Conservation (phyloP, 139 green algal genomes). For the Tetradesmus obliquus region DNA sequence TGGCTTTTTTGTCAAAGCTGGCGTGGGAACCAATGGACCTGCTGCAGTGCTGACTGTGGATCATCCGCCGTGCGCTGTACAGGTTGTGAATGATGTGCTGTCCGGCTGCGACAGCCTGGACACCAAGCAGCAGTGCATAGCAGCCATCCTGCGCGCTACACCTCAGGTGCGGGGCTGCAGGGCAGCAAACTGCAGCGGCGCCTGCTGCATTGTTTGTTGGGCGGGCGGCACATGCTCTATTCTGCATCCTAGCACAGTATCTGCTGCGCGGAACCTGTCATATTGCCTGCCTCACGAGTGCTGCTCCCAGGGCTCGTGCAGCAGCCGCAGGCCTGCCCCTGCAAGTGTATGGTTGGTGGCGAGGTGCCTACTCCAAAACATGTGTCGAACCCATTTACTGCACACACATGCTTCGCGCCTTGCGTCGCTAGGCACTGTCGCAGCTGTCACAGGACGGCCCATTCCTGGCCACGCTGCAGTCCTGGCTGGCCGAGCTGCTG, state of each 20-base stretch:
- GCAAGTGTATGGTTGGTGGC: too few species aligned
- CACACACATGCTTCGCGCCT: too few species aligned
- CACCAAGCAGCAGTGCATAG: neutral
- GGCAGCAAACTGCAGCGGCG: neutral
- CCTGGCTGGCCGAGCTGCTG: constrained; percentile 47
- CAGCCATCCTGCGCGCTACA: neutral
- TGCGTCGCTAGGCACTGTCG: constrained; percentile 1
- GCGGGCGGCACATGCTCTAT: too few species aligned
- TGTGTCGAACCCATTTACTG: too few species aligned
- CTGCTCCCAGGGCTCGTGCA: too few species aligned
- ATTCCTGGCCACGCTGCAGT: constrained; percentile 37
- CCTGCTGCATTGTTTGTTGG: neutral
- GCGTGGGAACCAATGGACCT: neutral
- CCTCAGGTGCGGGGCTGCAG: neutral
- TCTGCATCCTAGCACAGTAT: too few species aligned
- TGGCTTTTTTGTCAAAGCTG: too few species aligned
- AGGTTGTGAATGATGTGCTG: constrained; percentile 26
- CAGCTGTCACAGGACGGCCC: constrained; percentile 20
- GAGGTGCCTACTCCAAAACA: too few species aligned
- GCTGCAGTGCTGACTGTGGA: neutral
- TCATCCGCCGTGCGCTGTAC: neutral
- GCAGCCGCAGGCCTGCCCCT: too few species aligned
- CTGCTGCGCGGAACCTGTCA: too few species aligned
- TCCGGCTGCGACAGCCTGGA: constrained; percentile 22
- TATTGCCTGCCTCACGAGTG: too few species aligned